A percentile compares a stretch with the other conserved stretches of the same genome.
These are phyloP conservation scores for Lathyrus oleraceus DNA, from an alignment of 306 rosid species.

Conservation along the genomic window DNA sequence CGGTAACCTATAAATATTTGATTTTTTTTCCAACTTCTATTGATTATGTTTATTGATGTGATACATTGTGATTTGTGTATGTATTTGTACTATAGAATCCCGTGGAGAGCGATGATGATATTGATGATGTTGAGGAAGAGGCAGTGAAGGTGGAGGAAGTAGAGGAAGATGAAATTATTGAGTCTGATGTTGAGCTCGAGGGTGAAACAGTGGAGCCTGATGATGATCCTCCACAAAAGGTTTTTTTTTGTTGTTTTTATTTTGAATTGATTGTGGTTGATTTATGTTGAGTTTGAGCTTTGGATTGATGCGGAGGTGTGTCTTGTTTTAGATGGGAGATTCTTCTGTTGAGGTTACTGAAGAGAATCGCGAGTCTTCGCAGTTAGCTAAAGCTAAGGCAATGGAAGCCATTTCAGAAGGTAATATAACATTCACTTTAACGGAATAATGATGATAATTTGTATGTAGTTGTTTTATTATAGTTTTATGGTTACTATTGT, in stretches of 20 bases:
- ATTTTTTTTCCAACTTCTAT: not conserved
- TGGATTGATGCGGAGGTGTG: not conserved
- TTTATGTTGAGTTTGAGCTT: constrained; percentile 8
- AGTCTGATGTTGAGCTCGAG: constrained; percentile 84
- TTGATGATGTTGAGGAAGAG: constrained; percentile 43
- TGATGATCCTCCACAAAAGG: constrained; percentile 86
- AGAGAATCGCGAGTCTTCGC: constrained; percentile 78
- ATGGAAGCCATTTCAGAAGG: constrained; percentile 84
- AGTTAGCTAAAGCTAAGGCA: constrained; percentile 65
- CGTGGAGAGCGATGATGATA: constrained; percentile 78
- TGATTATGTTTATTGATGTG: not conserved
- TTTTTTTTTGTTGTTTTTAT: not conserved
- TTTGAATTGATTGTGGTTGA: not conserved
- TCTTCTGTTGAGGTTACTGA: constrained; percentile 69
- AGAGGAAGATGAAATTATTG: constrained; percentile 78
- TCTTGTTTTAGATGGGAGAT: constrained; percentile 76
- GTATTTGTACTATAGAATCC: constrained; percentile 33
- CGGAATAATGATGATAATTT: not conserved
- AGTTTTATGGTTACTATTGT: constrained; percentile 3
- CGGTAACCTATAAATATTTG: constrained; percentile 45
- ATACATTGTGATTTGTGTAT: constrained; percentile 6
- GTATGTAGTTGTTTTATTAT: not conserved
- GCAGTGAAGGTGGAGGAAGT: constrained; percentile 53
- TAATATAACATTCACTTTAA: constrained; percentile 35
- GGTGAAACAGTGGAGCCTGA: constrained; percentile 84